Percentiles rank a stretch among this genome's conserved stretches.
These are phyloP conservation scores for Umbilicus rupestris DNA, from an alignment of 164 flowering plant species.

Conservation along the genomic window DNA sequence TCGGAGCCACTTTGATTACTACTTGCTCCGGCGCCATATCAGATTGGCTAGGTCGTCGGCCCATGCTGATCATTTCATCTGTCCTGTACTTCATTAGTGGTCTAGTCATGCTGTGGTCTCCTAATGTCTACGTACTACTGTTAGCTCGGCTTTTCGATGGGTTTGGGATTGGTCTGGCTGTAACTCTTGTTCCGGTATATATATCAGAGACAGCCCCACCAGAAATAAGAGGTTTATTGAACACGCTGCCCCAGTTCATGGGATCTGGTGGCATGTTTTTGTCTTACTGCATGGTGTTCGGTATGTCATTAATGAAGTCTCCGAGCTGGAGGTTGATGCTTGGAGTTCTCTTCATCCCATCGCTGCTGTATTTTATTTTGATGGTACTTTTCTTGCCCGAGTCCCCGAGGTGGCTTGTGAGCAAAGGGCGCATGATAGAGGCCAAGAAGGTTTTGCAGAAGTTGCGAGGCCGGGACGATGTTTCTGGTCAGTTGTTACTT, in stretches of 20 bases:
- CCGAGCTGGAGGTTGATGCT: constrained; percentile 64
- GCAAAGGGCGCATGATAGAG: constrained; percentile 52
- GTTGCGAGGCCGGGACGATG: constrained; percentile 38
- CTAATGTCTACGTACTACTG: constrained; percentile 43
- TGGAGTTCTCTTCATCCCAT: constrained; percentile 42
- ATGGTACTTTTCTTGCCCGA: constrained; percentile 44
- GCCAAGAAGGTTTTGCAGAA: constrained; percentile 47
- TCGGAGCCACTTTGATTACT: constrained; percentile 47
- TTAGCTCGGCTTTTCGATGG: constrained; percentile 51
- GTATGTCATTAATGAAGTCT: constrained; percentile 37
- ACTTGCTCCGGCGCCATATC: constrained; percentile 40
- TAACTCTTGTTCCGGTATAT: constrained; percentile 43
- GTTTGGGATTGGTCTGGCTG: constrained; percentile 48
- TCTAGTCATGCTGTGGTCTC: constrained; percentile 54
- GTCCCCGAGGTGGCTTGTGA: constrained; percentile 66
- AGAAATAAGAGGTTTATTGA: constrained; percentile 47
- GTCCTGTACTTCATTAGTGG: constrained; percentile 37
- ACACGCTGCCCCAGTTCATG: constrained; percentile 52
- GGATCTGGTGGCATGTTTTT: constrained; percentile 49
- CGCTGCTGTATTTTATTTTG: constrained; percentile 31
- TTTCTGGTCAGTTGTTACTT: not conserved
- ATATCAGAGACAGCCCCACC: constrained; percentile 61
- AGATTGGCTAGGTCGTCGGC: constrained; percentile 51
- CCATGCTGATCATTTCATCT: constrained; percentile 38
- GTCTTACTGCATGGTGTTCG: constrained; percentile 50